Evolutionary conservation across 768 basidiomycete species (phyloP).

Genomic region (Russula vinacea): DNA sequence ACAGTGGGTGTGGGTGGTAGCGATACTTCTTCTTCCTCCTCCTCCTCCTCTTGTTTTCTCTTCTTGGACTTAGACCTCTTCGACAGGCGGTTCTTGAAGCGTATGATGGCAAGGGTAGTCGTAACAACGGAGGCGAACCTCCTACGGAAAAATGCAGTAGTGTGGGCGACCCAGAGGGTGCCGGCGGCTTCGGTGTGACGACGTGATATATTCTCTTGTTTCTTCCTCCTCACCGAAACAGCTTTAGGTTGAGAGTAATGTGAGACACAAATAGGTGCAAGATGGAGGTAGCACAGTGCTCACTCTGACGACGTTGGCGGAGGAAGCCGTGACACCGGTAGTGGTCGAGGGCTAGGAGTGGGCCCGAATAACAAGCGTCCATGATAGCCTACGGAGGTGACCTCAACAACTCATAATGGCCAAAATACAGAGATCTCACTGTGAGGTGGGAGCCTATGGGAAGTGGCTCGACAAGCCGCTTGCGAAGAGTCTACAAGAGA

Average conservation of each 20-base stretch:
- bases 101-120: conserved; percentile 2
- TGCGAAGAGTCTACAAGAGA: conserved; percentile 21
- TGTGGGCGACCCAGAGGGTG: neutral
- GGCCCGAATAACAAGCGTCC: conserved; percentile 31
- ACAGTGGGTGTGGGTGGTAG: neutral
- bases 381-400: conserved; percentile 27
- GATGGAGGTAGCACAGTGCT: neutral
- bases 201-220: neutral
- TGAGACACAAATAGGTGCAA: neutral
- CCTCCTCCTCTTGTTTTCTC: neutral
- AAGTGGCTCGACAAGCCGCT: conserved; percentile 27
- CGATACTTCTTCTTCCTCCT: neutral
- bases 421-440: conserved; percentile 1
- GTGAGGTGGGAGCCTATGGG: conserved; percentile 26
- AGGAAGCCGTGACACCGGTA: conserved; percentile 23
- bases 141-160: neutral
- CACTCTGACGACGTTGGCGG: conserved; percentile 2
- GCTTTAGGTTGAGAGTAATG: neutral
- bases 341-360: conserved; percentile 29
- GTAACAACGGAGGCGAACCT: neutral
- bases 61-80: neutral
- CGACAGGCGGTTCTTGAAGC: conserved; percentile 1
- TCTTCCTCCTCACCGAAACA: neutral
- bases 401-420: neutral
- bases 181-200: conserved; percentile 7